phyloP scores from a whole-genome alignment of 441 rosid species.

The Jatropha multifida region DNA sequence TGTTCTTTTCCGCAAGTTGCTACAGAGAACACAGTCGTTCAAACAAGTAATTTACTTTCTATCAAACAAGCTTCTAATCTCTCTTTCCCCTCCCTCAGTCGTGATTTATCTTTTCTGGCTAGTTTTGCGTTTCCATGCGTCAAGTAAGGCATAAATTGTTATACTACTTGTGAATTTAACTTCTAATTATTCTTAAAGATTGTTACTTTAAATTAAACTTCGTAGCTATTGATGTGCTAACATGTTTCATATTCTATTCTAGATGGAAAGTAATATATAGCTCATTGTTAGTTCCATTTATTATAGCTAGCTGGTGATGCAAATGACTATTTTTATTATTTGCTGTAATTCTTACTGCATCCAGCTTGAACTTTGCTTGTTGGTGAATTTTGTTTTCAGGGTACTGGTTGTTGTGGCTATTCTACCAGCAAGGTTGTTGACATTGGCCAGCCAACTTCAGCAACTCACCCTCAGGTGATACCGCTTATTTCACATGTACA shows the following conservation, averaged over 20 bases:
- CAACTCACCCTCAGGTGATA: constrained; percentile 89
- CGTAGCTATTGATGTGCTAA: background rate
- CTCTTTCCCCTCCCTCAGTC: background rate
- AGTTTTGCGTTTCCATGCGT: background rate
- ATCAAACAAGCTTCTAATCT: background rate
- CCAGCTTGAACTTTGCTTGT: constrained; percentile 4
- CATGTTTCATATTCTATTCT: background rate
- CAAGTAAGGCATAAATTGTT: background rate
- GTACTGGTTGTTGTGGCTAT: constrained; percentile 37
- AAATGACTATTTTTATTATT: background rate
- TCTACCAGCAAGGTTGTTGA: constrained; percentile 54
- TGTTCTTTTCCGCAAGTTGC: constrained; percentile 42
- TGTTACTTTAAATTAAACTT: background rate
- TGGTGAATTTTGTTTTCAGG: constrained; percentile 41
- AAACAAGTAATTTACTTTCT: constrained; percentile 35
- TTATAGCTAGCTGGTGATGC: background rate
- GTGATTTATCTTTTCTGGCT: background rate
- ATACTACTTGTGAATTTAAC: constrained; percentile 13
- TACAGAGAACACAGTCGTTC: constrained; percentile 35
- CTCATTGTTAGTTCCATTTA: background rate
- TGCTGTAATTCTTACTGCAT: background rate
- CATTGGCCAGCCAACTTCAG: constrained; percentile 85
- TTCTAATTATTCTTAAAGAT: constrained; percentile 7
- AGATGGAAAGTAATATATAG: background rate
- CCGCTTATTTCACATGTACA: constrained; percentile 7